A percentile compares a stretch with the other conserved stretches of the same genome.
Evolutionary conservation across 345 rosid species (phyloP).

Genomic region (Brassica nigra): DNA sequence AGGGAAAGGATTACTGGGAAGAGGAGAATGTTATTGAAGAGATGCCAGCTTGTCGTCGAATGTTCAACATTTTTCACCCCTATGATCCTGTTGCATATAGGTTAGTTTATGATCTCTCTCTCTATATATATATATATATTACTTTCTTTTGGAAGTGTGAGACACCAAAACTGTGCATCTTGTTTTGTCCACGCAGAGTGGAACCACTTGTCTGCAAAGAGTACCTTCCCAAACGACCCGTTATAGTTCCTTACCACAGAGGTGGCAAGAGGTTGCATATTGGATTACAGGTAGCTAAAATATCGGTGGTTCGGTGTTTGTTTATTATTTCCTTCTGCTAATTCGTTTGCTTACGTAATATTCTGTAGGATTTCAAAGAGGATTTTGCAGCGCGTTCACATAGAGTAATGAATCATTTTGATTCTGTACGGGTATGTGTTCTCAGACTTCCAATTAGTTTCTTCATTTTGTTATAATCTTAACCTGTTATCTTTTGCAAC

Average conservation of each 20-base stretch:
- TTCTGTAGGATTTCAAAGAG: conserved; percentile 75
- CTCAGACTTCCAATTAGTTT: conserved; percentile 2
- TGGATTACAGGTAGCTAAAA: conserved; percentile 68
- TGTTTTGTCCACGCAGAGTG: conserved; percentile 49
- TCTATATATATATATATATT: background rate
- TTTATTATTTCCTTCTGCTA: background rate
- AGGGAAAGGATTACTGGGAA: conserved; percentile 85
- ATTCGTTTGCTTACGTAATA: background rate
- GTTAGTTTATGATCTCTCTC: conserved; percentile 43
- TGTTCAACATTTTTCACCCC: conserved; percentile 98
- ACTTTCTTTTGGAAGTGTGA: conserved; percentile 15
- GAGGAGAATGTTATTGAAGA: conserved; percentile 82
- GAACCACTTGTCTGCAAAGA: conserved; percentile 97
- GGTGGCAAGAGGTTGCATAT: conserved; percentile 98
- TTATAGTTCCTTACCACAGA: conserved; percentile 88
- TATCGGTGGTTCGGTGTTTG: background rate
- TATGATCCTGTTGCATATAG: conserved; percentile 99
- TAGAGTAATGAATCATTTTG: conserved; percentile 60
- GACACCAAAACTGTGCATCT: conserved; percentile 19
- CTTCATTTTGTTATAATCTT: background rate
- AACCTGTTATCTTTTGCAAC: conserved; percentile 19
- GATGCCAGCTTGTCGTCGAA: conserved; percentile 93
- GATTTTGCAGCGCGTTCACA: conserved; percentile 82
- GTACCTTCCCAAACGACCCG: conserved; percentile 65
- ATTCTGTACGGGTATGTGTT: conserved; percentile 57